Percentiles rank a stretch among this genome's conserved stretches.
phyloP scores from a whole-genome alignment of 1,284 basidiomycete species.

The Coniferiporia weirii region DNA sequence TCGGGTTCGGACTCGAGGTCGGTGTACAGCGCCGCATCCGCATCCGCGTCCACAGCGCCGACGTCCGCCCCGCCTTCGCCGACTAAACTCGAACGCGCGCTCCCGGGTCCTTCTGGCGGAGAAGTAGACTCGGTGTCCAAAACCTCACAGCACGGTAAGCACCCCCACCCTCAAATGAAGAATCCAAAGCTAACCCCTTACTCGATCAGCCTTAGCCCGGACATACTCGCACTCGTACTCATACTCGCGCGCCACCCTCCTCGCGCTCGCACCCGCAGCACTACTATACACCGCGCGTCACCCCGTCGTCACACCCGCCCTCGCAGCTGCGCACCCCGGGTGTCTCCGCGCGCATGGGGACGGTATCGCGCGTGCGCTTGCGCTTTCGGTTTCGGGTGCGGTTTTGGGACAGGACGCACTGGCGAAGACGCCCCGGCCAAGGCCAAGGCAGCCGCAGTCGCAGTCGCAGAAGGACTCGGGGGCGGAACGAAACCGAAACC shows the following conservation, averaged over 20 bases:
- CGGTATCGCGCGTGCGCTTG: conserved; percentile 11
- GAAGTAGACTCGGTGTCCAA: too few species aligned
- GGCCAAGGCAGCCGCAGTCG: too few species aligned
- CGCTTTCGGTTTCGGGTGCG: background rate
- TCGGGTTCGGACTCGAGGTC: background rate
- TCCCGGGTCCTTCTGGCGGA: too few species aligned
- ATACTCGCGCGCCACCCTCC: conserved; percentile 18
- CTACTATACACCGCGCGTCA: conserved; percentile 7
- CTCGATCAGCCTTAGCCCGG: background rate
- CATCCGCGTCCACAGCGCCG: background rate
- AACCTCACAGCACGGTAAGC: too few species aligned
- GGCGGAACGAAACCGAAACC: too few species aligned
- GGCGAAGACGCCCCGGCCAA: too few species aligned
- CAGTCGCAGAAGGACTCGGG: too few species aligned
- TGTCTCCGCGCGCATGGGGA: conserved; percentile 9
- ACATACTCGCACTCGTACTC: background rate
- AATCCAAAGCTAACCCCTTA: background rate
- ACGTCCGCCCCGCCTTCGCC: too few species aligned
- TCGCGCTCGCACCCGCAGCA: conserved; percentile 19
- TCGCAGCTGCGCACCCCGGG: conserved; percentile 9
- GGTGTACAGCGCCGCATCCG: background rate
- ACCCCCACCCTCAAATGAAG: too few species aligned
- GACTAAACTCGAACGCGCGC: too few species aligned
- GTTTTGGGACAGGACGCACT: too few species aligned
- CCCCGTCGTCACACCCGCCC: conserved; percentile 10